Base-by-base conservation (phyloP, 768 basidiomycete genomes). In the Sarcomyxa edulis region DNA sequence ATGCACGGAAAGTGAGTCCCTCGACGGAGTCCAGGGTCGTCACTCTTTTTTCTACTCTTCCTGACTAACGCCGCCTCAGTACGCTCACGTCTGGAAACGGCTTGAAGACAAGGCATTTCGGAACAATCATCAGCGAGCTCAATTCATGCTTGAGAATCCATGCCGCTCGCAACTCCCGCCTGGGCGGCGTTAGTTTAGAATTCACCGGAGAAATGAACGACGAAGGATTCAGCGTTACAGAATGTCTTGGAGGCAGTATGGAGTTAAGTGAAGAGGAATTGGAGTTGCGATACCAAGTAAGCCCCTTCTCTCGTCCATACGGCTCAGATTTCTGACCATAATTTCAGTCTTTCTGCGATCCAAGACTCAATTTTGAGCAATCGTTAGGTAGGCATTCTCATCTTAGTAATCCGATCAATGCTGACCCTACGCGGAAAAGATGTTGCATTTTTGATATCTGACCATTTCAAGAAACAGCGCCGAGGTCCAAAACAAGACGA, bases 1-100 rank as follows among this genome's bases (percentile, higher is more conserved):
- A 98, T 98, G 95, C 95, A 98, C 50, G 95, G 94, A 66, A 96
- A 97, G 91, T 92, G 53, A 50, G 87, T 72, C 4, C n/a, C n/a
- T 30, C 23, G 43, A 32, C 37, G 14, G 14, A 12, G 12, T 29
- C 22, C 31, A n/a, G n/a, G n/a, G n/a, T n/a, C n/a, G n/a, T n/a
- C n/a, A n/a, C n/a, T n/a, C n/a, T n/a, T n/a, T n/a, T 28, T 35
- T 21, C 32, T 35, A 27, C 24, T 37, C 8, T 25, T n/a, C 22
- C 20, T 4, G 12, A 21, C 19, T 2, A 16, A 19, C 11, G n/a
- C 9, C 18, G 11, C 31, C 14, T 15, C 44, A 95, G 90, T 64
- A 97, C 94, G 2, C 74, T 83, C 39, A 87, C 87, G 1, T 88
- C 91, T 5, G 65, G 72, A 19, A 74, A 71, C 0, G 89, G 88